These are phyloP conservation scores for Przewalskia tangutica DNA, from an alignment of 257 asterid genomes.

Conservation along the genomic window DNA sequence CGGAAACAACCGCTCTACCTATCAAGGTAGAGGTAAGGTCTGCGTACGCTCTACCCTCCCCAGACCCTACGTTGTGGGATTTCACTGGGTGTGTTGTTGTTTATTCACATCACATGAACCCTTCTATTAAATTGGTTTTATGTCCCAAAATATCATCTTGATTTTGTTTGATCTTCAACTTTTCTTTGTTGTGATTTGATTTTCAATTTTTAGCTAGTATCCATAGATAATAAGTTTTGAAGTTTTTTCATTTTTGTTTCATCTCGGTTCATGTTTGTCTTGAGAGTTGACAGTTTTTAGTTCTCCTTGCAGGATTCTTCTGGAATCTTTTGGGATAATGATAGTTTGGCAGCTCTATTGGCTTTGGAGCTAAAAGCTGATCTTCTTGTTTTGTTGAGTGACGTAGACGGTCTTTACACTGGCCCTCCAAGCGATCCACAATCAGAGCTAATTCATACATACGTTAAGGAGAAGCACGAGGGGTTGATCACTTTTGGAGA, in stretches of 20 bases:
- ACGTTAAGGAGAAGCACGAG: conserved; percentile 49
- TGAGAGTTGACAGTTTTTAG: not conserved
- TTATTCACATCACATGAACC: not conserved
- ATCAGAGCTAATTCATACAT: conserved; percentile 59
- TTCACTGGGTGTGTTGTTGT: too few relatives aligned
- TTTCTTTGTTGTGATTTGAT: not conserved
- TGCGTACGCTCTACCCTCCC: too few relatives aligned
- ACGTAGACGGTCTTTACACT: conserved; percentile 75
- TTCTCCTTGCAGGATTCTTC: conserved; percentile 47
- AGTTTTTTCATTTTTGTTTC: not conserved
- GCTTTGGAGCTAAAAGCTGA: conserved; percentile 79
- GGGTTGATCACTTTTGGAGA: conserved; percentile 62
- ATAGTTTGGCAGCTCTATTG: conserved; percentile 67
- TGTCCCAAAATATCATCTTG: not conserved
- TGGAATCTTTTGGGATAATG: conserved; percentile 87
- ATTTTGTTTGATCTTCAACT: not conserved
- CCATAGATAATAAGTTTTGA: not conserved
- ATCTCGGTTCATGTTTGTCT: not conserved
- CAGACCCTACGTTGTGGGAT: too few relatives aligned
- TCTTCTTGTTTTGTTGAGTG: conserved; percentile 70
- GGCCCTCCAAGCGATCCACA: conserved; percentile 79
- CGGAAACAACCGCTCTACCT: too few relatives aligned
- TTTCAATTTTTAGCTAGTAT: not conserved
- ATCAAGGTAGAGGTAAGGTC: too few relatives aligned
- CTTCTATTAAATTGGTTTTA: not conserved